Base-by-base conservation (phyloP, 2,329 filamentous ascomycete genomes). In the Venturia nashicola region DNA sequence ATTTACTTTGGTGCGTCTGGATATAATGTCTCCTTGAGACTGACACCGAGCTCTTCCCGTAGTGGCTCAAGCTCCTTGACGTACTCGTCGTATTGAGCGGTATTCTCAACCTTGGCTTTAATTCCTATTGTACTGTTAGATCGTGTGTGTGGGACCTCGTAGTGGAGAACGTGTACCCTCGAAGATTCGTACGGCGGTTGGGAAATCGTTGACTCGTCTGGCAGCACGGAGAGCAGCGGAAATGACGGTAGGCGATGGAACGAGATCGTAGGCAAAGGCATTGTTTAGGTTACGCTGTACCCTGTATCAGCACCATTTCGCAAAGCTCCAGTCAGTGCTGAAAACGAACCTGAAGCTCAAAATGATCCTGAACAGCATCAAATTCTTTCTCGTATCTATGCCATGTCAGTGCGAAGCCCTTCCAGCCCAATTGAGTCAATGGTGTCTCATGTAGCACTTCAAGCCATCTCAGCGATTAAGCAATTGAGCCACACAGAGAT, bases 41-140 rank as follows among this genome's bases (percentile, higher is more conserved):
- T 81, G 72, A 97, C 86, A 71, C 93, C 93, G 68, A 97, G 86
- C 82, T 97, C 93, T 83, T 96, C 90, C 73, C 92, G 88, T 73
- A 97, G 83, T 68, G 88, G 83, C 83, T 96, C 91, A 71, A 99
- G 90, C 82, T 96, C 90, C 74, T 90, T 83, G 67, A 99, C 86
- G 80, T 96, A 97, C 82, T 96, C 88, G 75, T 97, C 85, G 82
- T 99, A 99, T 82, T 99, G 94, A 74, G 86, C 85, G 79, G 91
- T 88, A 86, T 96, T 99, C 86, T 99, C 94, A 71, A 97, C 94
- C 86, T 99, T 99, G 79, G 91, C 90, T 83, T 96, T 97, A 85
- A 99, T 89, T 74, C 93, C 92, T 96, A 72, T 27, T 34, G 23
- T 23, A 8, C 5, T 60, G 64, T 65, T 60, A 65, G 61, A 20